phyloP scores from a whole-genome alignment of 768 basidiomycete species.

The Suillus spraguei region DNA sequence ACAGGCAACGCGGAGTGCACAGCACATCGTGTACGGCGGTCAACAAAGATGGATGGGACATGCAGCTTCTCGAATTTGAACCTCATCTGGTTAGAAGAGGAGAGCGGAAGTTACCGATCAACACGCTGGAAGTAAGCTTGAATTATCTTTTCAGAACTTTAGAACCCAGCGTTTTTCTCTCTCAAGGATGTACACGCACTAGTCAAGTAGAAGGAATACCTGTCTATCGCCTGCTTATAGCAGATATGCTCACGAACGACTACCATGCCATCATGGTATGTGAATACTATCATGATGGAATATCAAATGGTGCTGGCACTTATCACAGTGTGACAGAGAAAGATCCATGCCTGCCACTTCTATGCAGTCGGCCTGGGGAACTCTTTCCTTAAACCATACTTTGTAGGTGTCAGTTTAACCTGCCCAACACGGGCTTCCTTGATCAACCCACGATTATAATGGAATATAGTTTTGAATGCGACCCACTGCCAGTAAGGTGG shows the following conservation, averaged over 20 bases:
- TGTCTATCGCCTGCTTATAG: not conserved
- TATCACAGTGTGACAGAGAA: not conserved
- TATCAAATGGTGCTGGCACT: not conserved
- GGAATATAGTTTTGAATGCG: not conserved
- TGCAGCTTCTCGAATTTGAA: not conserved
- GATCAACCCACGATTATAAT: conserved; percentile 4
- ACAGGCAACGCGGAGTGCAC: conserved; percentile 29
- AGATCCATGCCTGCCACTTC: not conserved
- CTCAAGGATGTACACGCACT: not conserved
- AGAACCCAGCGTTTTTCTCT: too few species aligned
- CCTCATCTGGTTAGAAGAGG: not conserved
- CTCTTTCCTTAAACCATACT: not conserved
- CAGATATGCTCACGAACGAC: not conserved
- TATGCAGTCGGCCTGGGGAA: not conserved
- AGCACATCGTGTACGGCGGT: conserved; percentile 30
- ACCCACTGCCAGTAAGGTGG: not conserved
- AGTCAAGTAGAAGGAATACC: not conserved
- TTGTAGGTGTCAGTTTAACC: not conserved
- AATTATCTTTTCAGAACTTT: too few species aligned
- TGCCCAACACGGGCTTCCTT: not conserved
- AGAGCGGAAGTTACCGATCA: conserved; percentile 1
- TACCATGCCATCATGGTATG: not conserved
- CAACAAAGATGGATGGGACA: conserved; percentile 27
- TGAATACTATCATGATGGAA: not conserved
- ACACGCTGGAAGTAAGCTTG: not conserved